These are phyloP conservation scores for Dysphania ambrosioides DNA, from an alignment of 148 eudicot species.

Conservation along the genomic window DNA sequence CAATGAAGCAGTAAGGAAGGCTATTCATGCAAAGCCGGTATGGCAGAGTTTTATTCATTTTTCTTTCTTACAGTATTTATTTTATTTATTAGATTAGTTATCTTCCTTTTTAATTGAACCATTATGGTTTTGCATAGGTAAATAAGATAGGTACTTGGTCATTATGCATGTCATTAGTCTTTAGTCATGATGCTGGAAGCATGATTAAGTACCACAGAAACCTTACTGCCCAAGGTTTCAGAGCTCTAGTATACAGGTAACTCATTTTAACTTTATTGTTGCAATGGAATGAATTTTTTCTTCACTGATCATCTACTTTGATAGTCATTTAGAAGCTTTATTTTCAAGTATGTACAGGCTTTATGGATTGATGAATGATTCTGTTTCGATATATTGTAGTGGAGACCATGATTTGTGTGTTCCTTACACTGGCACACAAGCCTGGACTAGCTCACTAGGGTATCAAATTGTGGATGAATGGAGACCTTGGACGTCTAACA, in stretches of 20 bases:
- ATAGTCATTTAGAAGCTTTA: background rate
- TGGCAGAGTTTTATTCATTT: background rate
- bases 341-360: too few species aligned
- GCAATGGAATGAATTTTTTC: too few species aligned
- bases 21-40: conserved; percentile 47
- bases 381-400: conserved; percentile 33
- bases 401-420: conserved; percentile 99
- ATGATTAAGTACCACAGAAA: conserved; percentile 43
- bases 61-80: background rate
- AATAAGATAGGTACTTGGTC: conserved; percentile 37
- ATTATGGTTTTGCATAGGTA: conserved; percentile 17
- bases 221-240: conserved; percentile 42
- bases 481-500: conserved; percentile 79
- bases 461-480: conserved; percentile 70
- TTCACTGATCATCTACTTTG: too few species aligned
- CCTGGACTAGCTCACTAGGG: conserved; percentile 91
- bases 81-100: background rate
- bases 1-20: conserved; percentile 36
- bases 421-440: conserved; percentile 89
- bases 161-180: conserved; percentile 36
- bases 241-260: conserved; percentile 48
- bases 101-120: background rate
- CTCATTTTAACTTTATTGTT: background rate
- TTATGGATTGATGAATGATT: background rate
- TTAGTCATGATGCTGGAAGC: conserved; percentile 41